A percentile compares a stretch with the other conserved stretches of the same genome.
Evolutionary conservation across 176 grass and related monocot genomes (phyloP).

Genomic region (Poa annua): DNA sequence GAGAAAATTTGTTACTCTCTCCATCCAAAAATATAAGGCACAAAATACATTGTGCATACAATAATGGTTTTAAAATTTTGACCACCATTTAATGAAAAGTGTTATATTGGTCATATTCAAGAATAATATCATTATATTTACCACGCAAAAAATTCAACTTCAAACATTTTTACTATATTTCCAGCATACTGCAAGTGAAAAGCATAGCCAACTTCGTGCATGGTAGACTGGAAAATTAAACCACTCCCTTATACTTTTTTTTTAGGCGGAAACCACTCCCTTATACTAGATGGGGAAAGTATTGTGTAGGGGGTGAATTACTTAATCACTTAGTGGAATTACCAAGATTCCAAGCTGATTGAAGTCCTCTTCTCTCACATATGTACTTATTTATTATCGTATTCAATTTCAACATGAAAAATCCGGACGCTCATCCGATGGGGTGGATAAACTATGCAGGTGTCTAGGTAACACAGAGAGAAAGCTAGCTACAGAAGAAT

Average conservation of each 20-base stretch:
- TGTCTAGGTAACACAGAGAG: neutral
- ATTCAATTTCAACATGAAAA: conserved; percentile 8
- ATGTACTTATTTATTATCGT: neutral
- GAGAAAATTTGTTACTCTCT: neutral
- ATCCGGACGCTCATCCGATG: neutral
- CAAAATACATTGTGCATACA: neutral
- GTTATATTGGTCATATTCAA: neutral
- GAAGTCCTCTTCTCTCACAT: neutral
- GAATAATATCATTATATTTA: neutral
- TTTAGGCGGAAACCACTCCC: no score
- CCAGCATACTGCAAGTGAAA: neutral
- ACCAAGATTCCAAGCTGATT: neutral
- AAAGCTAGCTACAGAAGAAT: conserved; percentile 29
- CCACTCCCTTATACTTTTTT: no score
- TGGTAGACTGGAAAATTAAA: no score
- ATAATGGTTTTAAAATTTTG: neutral
- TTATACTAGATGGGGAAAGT: no score
- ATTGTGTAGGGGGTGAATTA: neutral
- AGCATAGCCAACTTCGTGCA: neutral
- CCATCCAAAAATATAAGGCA: neutral
- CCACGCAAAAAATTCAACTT: neutral
- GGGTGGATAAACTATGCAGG: conserved; percentile 15
- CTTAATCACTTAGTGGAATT: conserved; percentile 8
- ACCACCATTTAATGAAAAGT: neutral
- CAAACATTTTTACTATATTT: neutral